These are phyloP conservation scores for Podospora appendiculata DNA, from an alignment of 495 filamentous ascomycete genomes.

Conservation along the genomic window DNA sequence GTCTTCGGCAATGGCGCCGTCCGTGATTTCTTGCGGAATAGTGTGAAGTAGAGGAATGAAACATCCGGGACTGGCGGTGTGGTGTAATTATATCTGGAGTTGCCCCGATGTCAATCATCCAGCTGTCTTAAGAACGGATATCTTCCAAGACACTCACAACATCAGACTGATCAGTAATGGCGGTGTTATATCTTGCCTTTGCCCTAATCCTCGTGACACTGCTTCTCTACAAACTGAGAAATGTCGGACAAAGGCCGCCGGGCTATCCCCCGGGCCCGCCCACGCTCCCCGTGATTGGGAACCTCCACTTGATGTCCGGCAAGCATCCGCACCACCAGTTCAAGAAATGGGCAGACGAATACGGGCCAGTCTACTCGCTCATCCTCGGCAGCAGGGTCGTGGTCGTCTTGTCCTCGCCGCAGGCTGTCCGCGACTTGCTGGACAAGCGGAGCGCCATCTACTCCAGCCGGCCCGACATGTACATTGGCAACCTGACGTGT, in stretches of 20 bases:
- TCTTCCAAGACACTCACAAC: too few species aligned
- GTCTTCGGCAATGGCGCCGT: too few species aligned
- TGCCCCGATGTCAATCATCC: too few species aligned
- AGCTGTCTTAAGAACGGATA: too few species aligned
- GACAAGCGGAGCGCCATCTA: conserved; percentile 21
- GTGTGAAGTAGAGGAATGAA: too few species aligned
- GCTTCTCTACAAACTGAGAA: too few species aligned
- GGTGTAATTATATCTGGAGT: too few species aligned
- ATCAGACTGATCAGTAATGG: too few species aligned
- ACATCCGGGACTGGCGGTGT: too few species aligned
- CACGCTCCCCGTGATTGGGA: conserved; percentile 15
- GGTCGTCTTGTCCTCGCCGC: conserved; percentile 13
- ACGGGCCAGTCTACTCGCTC: conserved; percentile 20
- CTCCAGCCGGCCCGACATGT: conserved; percentile 13
- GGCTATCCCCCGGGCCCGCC: conserved; percentile 13
- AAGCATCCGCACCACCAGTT: conserved; percentile 12
- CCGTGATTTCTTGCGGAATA: too few species aligned
- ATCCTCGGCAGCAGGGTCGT: conserved; percentile 16
- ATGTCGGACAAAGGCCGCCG: not conserved
- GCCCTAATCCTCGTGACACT: too few species aligned
- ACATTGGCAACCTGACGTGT: conserved; percentile 10
- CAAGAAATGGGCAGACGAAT: conserved; percentile 17
- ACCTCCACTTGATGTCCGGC: conserved; percentile 15
- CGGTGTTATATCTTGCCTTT: too few species aligned
- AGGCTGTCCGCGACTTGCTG: conserved; percentile 15